Evolutionary conservation across 2,329 filamentous ascomycete species (phyloP).

Genomic region (Plenodomus lindquistii): DNA sequence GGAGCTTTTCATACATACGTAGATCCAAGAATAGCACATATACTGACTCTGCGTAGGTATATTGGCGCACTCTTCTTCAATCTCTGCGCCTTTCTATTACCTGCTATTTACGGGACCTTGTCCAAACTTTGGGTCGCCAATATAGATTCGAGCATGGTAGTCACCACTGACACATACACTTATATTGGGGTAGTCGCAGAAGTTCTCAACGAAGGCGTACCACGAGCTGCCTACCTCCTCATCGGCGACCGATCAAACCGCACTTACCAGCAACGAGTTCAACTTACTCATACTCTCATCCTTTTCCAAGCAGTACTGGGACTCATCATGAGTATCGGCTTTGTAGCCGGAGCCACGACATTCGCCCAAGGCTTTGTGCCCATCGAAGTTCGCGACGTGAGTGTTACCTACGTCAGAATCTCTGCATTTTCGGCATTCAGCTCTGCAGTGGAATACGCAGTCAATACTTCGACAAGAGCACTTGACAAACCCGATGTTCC

Average conservation of each 20-base stretch:
- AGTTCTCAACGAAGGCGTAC: conserved; percentile 73
- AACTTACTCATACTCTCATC: conserved; percentile 64
- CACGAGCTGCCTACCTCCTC: conserved; percentile 68
- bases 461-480: conserved; percentile 64
- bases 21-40: not conserved
- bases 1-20: too few species aligned
- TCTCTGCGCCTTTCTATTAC: conserved; percentile 63
- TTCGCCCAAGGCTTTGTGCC: conserved; percentile 69
- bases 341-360: conserved; percentile 57
- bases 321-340: conserved; percentile 62
- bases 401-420: conserved; percentile 67
- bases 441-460: conserved; percentile 65
- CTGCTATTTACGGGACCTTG: conserved; percentile 68
- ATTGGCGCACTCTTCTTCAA: conserved; percentile 66
- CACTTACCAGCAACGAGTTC: conserved; percentile 55
- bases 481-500: conserved; percentile 72
- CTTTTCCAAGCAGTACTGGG: conserved; percentile 60
- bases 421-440: conserved; percentile 65
- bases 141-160: conserved; percentile 65
- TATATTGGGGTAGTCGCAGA: conserved; percentile 70
- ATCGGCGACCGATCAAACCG: conserved; percentile 67
- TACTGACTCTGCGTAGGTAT: conserved; percentile 45
- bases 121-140: conserved; percentile 72
- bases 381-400: conserved; percentile 57
- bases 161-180: conserved; percentile 68